phyloP scores from a whole-genome alignment of 2,329 filamentous ascomycete species.

The Colletotrichum viniferum region DNA sequence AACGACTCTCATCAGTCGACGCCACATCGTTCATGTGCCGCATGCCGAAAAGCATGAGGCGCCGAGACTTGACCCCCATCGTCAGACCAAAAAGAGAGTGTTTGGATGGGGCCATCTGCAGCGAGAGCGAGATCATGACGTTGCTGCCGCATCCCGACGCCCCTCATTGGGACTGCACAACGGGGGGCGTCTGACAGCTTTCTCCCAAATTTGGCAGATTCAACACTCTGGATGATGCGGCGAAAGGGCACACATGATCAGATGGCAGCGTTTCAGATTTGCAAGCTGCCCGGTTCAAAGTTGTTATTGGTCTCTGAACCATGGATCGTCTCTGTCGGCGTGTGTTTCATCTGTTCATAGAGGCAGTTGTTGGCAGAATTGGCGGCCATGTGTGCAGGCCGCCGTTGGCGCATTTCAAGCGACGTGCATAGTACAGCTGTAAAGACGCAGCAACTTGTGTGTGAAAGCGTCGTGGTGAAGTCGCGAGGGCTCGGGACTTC shows the following conservation, averaged over 20 bases:
- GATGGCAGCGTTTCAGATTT: slow-evolving; percentile 8
- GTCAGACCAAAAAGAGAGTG: neutral
- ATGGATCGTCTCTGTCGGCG: neutral
- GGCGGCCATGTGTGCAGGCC: neutral
- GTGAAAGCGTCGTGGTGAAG: neutral
- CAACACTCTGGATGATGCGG: neutral
- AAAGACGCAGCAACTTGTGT: neutral
- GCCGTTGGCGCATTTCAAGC: neutral
- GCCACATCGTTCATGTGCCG: slow-evolving; percentile 15
- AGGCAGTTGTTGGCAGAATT: neutral
- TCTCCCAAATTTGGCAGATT: neutral
- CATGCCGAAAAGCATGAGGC: slow-evolving; percentile 1
- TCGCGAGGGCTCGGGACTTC: neutral
- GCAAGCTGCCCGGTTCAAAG: neutral
- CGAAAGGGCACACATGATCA: neutral
- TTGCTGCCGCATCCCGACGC: neutral
- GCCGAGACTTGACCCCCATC: slow-evolving; percentile 1
- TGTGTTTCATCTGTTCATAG: slow-evolving; percentile 1
- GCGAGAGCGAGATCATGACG: slow-evolving; percentile 5
- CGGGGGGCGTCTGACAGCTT: neutral
- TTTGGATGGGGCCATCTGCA: neutral
- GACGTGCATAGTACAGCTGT: neutral
- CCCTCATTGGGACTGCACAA: neutral
- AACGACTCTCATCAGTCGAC: neutral
- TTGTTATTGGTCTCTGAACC: neutral